These are phyloP conservation scores for Neurospora tetrasperma DNA, from an alignment of 495 filamentous ascomycete species.

Conservation along the genomic window DNA sequence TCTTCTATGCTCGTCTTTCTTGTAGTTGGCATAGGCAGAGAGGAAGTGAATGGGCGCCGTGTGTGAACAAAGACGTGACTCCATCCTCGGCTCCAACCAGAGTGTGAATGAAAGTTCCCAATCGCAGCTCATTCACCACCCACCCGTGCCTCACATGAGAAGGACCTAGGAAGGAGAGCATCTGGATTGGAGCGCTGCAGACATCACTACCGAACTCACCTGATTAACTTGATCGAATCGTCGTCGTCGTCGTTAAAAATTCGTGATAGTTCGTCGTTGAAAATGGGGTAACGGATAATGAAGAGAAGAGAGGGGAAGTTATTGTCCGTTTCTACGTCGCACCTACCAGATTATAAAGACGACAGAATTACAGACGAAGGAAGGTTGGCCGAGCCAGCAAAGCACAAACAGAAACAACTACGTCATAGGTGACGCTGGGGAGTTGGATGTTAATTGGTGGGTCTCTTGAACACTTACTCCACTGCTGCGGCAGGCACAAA, in stretches of 20 bases:
- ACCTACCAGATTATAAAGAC: neutral
- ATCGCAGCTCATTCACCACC: neutral
- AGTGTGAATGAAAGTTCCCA: neutral
- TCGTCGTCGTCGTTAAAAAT: neutral
- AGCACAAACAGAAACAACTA: conserved; percentile 5
- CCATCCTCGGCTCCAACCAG: neutral
- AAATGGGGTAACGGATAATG: neutral
- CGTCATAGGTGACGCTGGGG: conserved; percentile 19
- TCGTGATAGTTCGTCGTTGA: neutral
- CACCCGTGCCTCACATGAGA: neutral
- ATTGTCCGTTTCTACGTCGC: neutral
- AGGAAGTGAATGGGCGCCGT: neutral
- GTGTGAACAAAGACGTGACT: neutral
- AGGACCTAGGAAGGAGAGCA: neutral
- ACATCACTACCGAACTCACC: neutral
- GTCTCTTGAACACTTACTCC: neutral
- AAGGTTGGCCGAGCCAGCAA: neutral
- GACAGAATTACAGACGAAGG: neutral
- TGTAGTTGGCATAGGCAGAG: neutral
- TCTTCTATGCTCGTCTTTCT: neutral
- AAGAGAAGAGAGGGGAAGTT: neutral
- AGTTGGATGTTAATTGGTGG: neutral
- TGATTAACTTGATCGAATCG: neutral
- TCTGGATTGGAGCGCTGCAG: neutral
- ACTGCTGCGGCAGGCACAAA: neutral